Percentiles rank a stretch among this genome's conserved stretches.
Evolutionary conservation across 1,284 basidiomycete genomes (phyloP).

Genomic region (Boletus semigastroideus): DNA sequence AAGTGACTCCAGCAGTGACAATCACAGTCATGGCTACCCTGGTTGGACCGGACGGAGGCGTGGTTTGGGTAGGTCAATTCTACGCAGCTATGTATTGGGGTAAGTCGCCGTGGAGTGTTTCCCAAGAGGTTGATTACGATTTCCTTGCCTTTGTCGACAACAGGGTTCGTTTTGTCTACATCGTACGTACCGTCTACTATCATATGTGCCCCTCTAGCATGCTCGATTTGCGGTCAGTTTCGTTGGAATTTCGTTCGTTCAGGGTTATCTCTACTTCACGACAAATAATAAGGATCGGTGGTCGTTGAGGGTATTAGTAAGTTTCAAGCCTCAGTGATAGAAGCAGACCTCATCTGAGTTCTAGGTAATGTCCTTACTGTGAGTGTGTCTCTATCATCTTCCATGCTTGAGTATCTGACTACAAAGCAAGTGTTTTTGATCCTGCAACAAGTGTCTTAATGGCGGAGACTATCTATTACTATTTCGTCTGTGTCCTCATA

Average conservation of each 20-base stretch:
- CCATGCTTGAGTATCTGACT: conserved; percentile 1
- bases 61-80: not conserved
- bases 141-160: not conserved
- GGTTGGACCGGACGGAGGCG: not conserved
- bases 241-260: conserved; percentile 24
- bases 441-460: conserved; percentile 21
- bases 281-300: conserved; percentile 16
- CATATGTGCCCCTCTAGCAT: not conserved
- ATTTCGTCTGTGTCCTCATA: conserved; percentile 15
- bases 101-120: not conserved
- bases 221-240: conserved; percentile 9
- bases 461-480: conserved; percentile 19
- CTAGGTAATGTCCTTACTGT: conserved; percentile 19
- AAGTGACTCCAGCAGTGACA: not conserved
- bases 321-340: not conserved
- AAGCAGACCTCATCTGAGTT: not conserved
- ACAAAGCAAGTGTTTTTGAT: conserved; percentile 15
- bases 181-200: conserved; percentile 10
- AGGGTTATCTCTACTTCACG: conserved; percentile 24
- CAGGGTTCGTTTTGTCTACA: conserved; percentile 22
- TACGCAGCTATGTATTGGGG: not conserved
- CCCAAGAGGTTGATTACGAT: not conserved
- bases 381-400: not conserved
- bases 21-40: not conserved
- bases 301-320: conserved; percentile 17